These are phyloP conservation scores for Aureobasidium uvarum DNA, from an alignment of 2,329 filamentous ascomycete species.

Conservation along the genomic window DNA sequence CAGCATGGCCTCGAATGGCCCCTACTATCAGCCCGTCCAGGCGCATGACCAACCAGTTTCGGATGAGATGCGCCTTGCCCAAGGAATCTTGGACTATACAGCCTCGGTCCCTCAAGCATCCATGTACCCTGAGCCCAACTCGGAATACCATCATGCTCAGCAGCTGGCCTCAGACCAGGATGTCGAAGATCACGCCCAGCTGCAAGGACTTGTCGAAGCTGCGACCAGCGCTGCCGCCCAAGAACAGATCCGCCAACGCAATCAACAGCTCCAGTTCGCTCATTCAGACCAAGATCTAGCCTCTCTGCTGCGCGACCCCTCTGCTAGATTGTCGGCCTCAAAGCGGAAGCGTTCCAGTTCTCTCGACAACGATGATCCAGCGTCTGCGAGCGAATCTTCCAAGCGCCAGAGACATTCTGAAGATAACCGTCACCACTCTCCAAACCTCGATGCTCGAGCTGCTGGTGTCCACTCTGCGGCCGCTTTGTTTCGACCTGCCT, in stretches of 20 bases:
- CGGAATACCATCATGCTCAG: slow-evolving; percentile 26
- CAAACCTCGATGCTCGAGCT: slow-evolving; percentile 44
- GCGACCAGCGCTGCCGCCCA: slow-evolving; percentile 28
- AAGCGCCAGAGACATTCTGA: slow-evolving; percentile 20
- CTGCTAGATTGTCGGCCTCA: not conserved
- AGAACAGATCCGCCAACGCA: slow-evolving; percentile 29
- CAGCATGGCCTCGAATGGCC: slow-evolving; percentile 26
- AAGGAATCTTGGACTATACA: slow-evolving; percentile 12
- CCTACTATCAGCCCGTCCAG: slow-evolving; percentile 27
- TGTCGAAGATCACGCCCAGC: slow-evolving; percentile 24
- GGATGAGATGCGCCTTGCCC: slow-evolving; percentile 24
- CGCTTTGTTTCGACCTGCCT: slow-evolving; percentile 45
- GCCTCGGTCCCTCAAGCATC: slow-evolving; percentile 20
- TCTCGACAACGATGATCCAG: not conserved
- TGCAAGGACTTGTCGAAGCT: slow-evolving; percentile 29
- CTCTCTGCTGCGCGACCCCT: slow-evolving; percentile 19
- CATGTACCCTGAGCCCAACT: slow-evolving; percentile 26
- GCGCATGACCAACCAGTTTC: slow-evolving; percentile 20
- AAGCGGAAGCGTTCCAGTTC: slow-evolving; percentile 6
- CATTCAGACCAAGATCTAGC: slow-evolving; percentile 18
- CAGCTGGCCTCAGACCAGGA: slow-evolving; percentile 22
- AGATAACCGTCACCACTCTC: slow-evolving; percentile 15
- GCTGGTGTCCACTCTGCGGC: slow-evolving; percentile 48
- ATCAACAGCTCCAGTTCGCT: not conserved
- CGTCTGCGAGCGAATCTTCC: slow-evolving; percentile 16